Conservation (phyloP, 1,139 yeast genomes). For the Nakaseomyces nivariensis region DNA sequence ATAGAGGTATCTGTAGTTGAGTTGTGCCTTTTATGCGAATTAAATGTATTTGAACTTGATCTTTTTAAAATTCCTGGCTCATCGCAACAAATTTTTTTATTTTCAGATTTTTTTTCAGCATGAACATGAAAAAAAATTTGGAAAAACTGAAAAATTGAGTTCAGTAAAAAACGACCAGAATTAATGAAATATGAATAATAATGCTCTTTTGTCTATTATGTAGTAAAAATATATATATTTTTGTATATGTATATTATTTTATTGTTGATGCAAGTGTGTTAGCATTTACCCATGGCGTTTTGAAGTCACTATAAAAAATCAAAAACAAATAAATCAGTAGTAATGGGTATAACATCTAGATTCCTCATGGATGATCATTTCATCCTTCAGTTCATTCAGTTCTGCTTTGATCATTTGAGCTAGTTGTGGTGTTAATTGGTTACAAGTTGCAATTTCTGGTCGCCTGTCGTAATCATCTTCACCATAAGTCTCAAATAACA, state of each 20-base stretch:
- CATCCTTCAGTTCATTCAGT: slow-evolving; percentile 63
- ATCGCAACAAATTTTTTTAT: background rate
- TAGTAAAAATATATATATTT: background rate
- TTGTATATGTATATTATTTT: background rate
- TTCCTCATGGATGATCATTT: slow-evolving; percentile 73
- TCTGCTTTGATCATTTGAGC: slow-evolving; percentile 87
- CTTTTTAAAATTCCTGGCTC: background rate
- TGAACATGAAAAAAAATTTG: too few species aligned
- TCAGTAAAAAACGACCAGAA: too few species aligned
- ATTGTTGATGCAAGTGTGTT: background rate
- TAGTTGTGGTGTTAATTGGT: slow-evolving; percentile 76
- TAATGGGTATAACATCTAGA: slow-evolving; percentile 80
- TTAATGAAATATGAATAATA: too few species aligned
- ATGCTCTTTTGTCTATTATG: background rate
- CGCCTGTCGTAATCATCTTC: slow-evolving; percentile 85
- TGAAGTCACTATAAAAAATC: background rate
- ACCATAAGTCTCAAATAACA: slow-evolving; percentile 78
- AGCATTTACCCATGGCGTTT: too few species aligned
- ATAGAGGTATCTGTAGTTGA: too few species aligned
- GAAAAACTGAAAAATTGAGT: too few species aligned
- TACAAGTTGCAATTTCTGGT: slow-evolving; percentile 90
- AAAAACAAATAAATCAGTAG: slow-evolving; percentile 33
- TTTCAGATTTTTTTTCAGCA: background rate
- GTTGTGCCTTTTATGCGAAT: too few species aligned
- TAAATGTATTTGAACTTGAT: too few species aligned